These are phyloP conservation scores for Fusarium mangiferae DNA, from an alignment of 2,329 filamentous ascomycete species.

Conservation along the genomic window DNA sequence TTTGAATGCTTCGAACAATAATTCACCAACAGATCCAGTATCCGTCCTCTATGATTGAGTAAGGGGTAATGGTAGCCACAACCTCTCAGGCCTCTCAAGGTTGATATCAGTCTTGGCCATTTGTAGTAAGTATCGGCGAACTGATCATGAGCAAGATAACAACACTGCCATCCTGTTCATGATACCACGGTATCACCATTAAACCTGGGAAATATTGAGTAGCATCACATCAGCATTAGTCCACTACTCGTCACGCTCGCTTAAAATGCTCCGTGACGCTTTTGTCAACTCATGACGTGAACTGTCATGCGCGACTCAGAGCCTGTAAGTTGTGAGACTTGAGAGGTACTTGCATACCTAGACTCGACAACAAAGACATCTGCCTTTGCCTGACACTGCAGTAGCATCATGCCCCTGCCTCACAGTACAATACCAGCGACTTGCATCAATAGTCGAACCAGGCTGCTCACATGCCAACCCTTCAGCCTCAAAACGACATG, in stretches of 20 bases:
- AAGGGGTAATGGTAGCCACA: neutral
- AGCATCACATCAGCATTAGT: conserved; percentile 28
- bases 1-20: neutral
- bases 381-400: neutral
- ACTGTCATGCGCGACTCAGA: conserved; percentile 11
- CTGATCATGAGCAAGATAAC: neutral
- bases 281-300: conserved; percentile 7
- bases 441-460: conserved; percentile 33
- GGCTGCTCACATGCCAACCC: conserved; percentile 21
- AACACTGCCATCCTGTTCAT: neutral
- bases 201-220: neutral
- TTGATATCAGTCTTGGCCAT: neutral
- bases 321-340: conserved; percentile 12
- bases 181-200: conserved; percentile 2
- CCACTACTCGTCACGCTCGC: conserved; percentile 15
- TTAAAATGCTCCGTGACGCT: conserved; percentile 9
- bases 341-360: conserved; percentile 15
- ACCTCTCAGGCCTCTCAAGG: neutral
- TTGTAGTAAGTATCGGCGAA: neutral
- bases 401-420: neutral
- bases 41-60: neutral
- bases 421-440: conserved; percentile 10
- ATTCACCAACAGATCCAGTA: neutral
- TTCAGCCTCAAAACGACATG: conserved; percentile 24
- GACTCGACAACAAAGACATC: neutral